Evolutionary conservation across 2,329 filamentous ascomycete genomes (phyloP).

Genomic region (Chaetomium strumarium): DNA sequence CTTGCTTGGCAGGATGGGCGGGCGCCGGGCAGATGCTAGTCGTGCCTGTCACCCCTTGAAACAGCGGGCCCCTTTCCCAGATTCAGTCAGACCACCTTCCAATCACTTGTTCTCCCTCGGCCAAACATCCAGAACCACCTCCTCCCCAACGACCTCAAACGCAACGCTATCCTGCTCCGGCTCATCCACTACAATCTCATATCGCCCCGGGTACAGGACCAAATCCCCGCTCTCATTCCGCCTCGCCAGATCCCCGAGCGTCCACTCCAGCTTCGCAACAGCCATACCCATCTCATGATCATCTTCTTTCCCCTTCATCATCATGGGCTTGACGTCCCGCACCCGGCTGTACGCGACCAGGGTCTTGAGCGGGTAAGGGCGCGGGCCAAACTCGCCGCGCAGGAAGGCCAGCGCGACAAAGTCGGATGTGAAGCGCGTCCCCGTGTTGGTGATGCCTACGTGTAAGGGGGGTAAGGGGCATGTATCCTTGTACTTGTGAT

Average conservation of each 20-base stretch:
- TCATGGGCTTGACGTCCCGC: constrained; percentile 32
- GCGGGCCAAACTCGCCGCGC: constrained; percentile 39
- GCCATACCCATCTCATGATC: too few relatives aligned
- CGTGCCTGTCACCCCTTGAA: too few relatives aligned
- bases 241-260: constrained; percentile 44
- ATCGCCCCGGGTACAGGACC: constrained; percentile 50
- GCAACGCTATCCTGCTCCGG: constrained; percentile 32
- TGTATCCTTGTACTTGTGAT: background rate
- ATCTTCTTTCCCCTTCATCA: too few relatives aligned
- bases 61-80: too few relatives aligned
- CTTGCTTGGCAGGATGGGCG: too few relatives aligned
- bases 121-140: constrained; percentile 34
- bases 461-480: constrained; percentile 33
- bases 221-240: constrained; percentile 44
- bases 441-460: constrained; percentile 29
- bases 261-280: constrained; percentile 31
- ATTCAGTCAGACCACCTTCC: too few relatives aligned
- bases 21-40: too few relatives aligned
- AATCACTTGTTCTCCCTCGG: too few relatives aligned
- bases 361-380: constrained; percentile 47
- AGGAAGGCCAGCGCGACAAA: constrained; percentile 49
- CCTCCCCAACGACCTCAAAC: constrained; percentile 42
- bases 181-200: constrained; percentile 41
- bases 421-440: constrained; percentile 31
- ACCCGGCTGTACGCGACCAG: constrained; percentile 47